Conservation (phyloP, 352 stramenopile species). For the Globisporangium nodosum region DNA sequence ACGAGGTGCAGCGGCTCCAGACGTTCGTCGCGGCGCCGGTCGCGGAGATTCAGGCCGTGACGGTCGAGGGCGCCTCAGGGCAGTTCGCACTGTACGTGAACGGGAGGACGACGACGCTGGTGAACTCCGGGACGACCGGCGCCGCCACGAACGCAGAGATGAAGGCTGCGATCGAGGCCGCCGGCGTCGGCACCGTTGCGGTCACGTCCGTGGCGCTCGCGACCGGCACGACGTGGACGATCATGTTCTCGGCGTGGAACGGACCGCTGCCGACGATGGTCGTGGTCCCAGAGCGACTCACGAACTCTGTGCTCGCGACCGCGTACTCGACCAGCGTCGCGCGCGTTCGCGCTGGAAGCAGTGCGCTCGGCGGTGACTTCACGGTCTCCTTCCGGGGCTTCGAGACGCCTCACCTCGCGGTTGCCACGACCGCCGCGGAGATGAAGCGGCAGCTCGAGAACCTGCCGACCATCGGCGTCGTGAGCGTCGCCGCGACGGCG, state of each 20-base stretch:
- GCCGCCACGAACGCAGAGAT: constrained; percentile 32
- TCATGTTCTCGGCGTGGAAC: constrained; percentile 55
- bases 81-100: constrained; percentile 76
- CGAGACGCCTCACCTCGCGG: constrained; percentile 65
- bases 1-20: constrained; percentile 89
- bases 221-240: constrained; percentile 54
- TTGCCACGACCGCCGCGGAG: constrained; percentile 39
- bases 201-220: constrained; percentile 32
- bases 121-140: constrained; percentile 27
- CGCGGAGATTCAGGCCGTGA: constrained; percentile 73
- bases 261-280: constrained; percentile 45
- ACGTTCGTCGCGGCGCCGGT: constrained; percentile 56
- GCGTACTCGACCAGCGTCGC: constrained; percentile 48
- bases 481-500: constrained; percentile 55
- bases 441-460: constrained; percentile 90
- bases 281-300: constrained; percentile 52
- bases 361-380: constrained; percentile 69
- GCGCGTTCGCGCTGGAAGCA: constrained; percentile 35
- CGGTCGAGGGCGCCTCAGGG: constrained; percentile 50
- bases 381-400: constrained; percentile 74
- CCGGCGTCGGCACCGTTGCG: constrained; percentile 44
- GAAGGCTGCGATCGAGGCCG: constrained; percentile 47
- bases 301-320: constrained; percentile 36
- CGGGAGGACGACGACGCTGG: constrained; percentile 36
- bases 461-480: constrained; percentile 68